A percentile compares a stretch with the other conserved stretches of the same genome.
These are phyloP conservation scores for Zangia roseola DNA, from an alignment of 768 basidiomycete genomes.

Conservation along the genomic window DNA sequence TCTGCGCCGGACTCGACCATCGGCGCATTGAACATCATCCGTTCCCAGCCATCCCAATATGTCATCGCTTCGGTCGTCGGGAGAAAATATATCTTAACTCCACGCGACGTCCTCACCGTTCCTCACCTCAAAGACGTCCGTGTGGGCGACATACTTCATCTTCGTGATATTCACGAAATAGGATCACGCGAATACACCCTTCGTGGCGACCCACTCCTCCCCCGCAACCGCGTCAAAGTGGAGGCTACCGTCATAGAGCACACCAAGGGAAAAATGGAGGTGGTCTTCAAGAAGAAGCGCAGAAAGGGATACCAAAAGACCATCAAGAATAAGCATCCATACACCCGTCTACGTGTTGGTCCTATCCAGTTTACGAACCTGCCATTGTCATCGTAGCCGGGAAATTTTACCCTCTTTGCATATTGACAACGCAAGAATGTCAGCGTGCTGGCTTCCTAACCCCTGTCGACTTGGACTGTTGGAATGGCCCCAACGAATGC, in stretches of 20 bases:
- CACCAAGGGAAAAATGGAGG: slow-evolving; percentile 91
- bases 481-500: too few species aligned
- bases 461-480: too few species aligned
- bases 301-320: slow-evolving; percentile 98
- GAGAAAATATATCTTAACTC: slow-evolving; percentile 84
- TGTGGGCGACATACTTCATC: slow-evolving; percentile 80
- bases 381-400: slow-evolving; percentile 27
- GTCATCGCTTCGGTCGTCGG: slow-evolving; percentile 86
- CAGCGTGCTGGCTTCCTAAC: too few species aligned
- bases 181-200: slow-evolving; percentile 95
- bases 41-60: slow-evolving; percentile 91
- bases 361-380: slow-evolving; percentile 56
- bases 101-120: slow-evolving; percentile 90
- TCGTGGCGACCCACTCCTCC: slow-evolving; percentile 72
- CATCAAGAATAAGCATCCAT: slow-evolving; percentile 90
- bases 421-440: neutral
- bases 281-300: slow-evolving; percentile 93
- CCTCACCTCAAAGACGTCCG: slow-evolving; percentile 83
- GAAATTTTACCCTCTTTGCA: neutral
- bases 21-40: slow-evolving; percentile 75
- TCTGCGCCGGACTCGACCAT: slow-evolving; percentile 43
- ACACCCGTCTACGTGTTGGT: slow-evolving; percentile 92
- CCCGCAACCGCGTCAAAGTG: slow-evolving; percentile 64
- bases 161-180: slow-evolving; percentile 89
- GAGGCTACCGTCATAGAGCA: slow-evolving; percentile 95